Evolutionary conservation across 2,329 filamentous ascomycete genomes (phyloP).

Genomic region (Neofusicoccum kwambonambiense): DNA sequence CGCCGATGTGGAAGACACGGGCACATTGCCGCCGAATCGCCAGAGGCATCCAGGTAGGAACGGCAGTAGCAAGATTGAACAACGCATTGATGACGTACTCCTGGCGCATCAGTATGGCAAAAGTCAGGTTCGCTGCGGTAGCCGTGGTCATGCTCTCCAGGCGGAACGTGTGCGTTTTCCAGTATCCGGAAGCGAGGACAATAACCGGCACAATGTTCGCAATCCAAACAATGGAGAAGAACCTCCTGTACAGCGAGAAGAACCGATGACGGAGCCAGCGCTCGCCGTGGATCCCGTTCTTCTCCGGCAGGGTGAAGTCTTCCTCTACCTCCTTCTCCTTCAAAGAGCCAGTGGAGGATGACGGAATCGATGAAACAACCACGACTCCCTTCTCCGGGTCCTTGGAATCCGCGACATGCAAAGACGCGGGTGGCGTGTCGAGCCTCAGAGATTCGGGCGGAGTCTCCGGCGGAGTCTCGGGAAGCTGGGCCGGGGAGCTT

Average conservation of each 20-base stretch:
- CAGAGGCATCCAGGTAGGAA: slow-evolving; percentile 31
- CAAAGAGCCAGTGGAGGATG: slow-evolving; percentile 21
- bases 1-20: slow-evolving; percentile 34
- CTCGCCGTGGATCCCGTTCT: slow-evolving; percentile 20
- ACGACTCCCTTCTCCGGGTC: slow-evolving; percentile 12
- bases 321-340: slow-evolving; percentile 22
- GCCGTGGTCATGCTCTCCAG: slow-evolving; percentile 25
- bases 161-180: background rate
- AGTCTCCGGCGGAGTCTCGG: background rate
- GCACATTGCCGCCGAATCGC: slow-evolving; percentile 25
- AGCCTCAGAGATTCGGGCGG: background rate
- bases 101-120: slow-evolving; percentile 32
- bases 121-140: slow-evolving; percentile 34
- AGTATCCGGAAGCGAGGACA: slow-evolving; percentile 18
- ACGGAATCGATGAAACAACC: slow-evolving; percentile 20
- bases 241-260: slow-evolving; percentile 11
- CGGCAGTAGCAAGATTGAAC: slow-evolving; percentile 33
- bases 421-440: background rate
- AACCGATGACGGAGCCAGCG: slow-evolving; percentile 18
- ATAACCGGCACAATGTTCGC: slow-evolving; percentile 23
- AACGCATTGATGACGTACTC: slow-evolving; percentile 34
- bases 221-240: slow-evolving; percentile 13
- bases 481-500: background rate
- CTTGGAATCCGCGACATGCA: background rate
- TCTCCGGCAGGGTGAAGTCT: slow-evolving; percentile 19